Conservation (phyloP, 2,329 filamentous ascomycete genomes). For the Tolypocladium inflatum region DNA sequence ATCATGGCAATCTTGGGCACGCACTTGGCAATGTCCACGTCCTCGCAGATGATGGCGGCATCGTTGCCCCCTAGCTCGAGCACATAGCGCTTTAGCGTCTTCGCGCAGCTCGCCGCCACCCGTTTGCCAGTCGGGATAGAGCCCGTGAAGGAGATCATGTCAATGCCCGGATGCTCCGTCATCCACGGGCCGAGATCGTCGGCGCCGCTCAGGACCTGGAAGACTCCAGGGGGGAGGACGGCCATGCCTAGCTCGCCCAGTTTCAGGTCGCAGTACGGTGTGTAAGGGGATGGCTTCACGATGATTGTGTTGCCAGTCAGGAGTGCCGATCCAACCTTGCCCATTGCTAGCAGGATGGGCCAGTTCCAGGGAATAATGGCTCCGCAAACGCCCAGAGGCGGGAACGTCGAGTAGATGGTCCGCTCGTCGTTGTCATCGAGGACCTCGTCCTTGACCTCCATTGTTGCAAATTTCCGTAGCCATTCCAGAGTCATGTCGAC, state of each 20-base stretch:
- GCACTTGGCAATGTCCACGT: constrained; percentile 37
- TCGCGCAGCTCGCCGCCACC: constrained; percentile 43
- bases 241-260: constrained; percentile 45
- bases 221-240: constrained; percentile 51
- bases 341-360: constrained; percentile 28
- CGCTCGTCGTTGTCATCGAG: constrained; percentile 22
- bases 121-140: constrained; percentile 47
- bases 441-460: constrained; percentile 24
- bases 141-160: constrained; percentile 41
- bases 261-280: constrained; percentile 49
- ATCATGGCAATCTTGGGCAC: constrained; percentile 30
- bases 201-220: constrained; percentile 51
- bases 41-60: constrained; percentile 15
- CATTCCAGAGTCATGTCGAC: constrained; percentile 11
- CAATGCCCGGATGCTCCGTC: constrained; percentile 46
- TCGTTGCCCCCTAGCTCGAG: constrained; percentile 36
- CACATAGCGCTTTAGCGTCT: constrained; percentile 49
- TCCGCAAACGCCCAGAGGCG: constrained; percentile 29
- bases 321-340: constrained; percentile 47
- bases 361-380: constrained; percentile 46
- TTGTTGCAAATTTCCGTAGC: constrained; percentile 16
- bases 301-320: constrained; percentile 47
- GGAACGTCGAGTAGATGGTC: constrained; percentile 8
- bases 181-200: constrained; percentile 50
- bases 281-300: constrained; percentile 47